Conservation (phyloP, 176 grass and related monocot genomes). For the Tuctoria greenei region DNA sequence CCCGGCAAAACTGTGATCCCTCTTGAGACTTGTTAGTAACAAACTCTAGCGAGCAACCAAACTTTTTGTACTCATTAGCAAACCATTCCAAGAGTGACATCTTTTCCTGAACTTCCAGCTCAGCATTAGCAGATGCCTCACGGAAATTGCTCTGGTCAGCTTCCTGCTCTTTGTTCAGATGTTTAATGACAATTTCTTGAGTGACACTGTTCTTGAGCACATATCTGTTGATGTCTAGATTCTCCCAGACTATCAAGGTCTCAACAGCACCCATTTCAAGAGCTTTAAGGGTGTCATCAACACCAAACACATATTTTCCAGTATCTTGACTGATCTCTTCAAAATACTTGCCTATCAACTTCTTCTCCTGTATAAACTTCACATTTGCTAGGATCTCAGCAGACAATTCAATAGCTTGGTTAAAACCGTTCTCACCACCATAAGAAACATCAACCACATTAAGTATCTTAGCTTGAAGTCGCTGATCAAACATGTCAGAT, state of each 20-base stretch:
- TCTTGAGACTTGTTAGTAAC: background rate
- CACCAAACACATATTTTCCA: background rate
- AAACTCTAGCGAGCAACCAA: background rate
- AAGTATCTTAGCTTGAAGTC: constrained; percentile 2
- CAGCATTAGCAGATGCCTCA: background rate
- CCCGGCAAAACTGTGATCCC: background rate
- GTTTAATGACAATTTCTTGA: background rate
- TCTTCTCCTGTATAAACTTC: constrained; percentile 4
- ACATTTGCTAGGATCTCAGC: background rate
- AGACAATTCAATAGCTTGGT: background rate
- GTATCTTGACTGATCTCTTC: constrained; percentile 6
- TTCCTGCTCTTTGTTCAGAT: constrained; percentile 2
- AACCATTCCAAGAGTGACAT: background rate
- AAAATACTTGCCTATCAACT: constrained; percentile 3
- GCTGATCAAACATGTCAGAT: constrained; percentile 6
- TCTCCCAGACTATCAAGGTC: background rate
- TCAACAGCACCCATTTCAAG: constrained; percentile 6
- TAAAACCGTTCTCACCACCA: constrained; percentile 3
- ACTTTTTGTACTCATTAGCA: constrained; percentile 4
- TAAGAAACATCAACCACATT: background rate
- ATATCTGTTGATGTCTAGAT: background rate
- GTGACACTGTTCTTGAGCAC: constrained; percentile 1
- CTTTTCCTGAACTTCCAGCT: constrained; percentile 3
- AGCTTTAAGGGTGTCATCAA: background rate
- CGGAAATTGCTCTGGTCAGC: constrained; percentile 2